Base-by-base conservation (phyloP, 106 monocot genomes). In the Dendrobium officinale region DNA sequence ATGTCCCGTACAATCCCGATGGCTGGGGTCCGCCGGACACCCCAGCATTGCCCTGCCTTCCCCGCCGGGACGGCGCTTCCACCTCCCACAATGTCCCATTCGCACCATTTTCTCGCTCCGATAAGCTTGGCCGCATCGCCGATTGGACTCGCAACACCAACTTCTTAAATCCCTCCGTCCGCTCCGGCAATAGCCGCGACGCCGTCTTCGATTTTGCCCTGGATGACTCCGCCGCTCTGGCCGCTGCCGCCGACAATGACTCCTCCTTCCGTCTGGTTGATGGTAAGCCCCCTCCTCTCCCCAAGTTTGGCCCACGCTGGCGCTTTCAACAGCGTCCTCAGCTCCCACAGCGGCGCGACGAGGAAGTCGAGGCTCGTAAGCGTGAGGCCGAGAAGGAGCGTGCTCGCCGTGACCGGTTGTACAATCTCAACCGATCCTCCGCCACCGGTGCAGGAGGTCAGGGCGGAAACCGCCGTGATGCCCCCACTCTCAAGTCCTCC, bases 71-170 rank as follows among this genome's bases (percentile, higher is more conserved):
- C 54, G 48, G 66, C 58, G 72, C 56, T 15, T 11, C 64, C 78
- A 66, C 58, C 54, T 75, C 75, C 72, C 67, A 87, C 15, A 80
- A 84, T 87, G 82, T 91, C 77, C 94, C 97, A 58, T 97, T 97
- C 81, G 92, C 94, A 18, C 97, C 97, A 72, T 97, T 97, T 90
- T 97, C 97, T 70, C 92, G 97, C 26, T 97, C 94, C 72, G 94
- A 97, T 4, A 97, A 91, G 88, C 85, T 97, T 19, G 97, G 97
- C 42, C 97, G 97, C 72, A 88, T 98, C 75, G 97, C 94, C 81
- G 97, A 98, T 80, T 98, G 94, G 94, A 98, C 94, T 54, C 92
- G 97, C 79, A 92, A 92, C 84, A n/a, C 84, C 29, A 78, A 76
- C 66, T 77, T 43, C 74, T 4, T 11, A 26, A 73, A 56, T 75